Base-by-base conservation (phyloP, 768 basidiomycete genomes). In the Suillus luteus region DNA sequence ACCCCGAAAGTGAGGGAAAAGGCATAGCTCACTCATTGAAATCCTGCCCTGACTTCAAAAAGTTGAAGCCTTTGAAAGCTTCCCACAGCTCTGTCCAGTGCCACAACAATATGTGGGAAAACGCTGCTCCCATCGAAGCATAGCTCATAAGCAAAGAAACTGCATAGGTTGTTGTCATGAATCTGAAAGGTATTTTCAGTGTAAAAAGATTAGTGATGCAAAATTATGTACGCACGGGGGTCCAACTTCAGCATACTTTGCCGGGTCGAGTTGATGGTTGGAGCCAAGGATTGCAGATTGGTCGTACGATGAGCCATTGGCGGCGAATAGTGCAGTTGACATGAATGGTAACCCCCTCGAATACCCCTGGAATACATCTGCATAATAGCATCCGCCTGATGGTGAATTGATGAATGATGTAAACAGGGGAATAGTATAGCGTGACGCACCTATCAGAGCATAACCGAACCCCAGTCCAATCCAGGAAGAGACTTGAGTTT, bases 31-130 rank as follows among this genome's bases (percentile, higher is more conserved):
- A 55, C 62, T 43, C 55, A 44, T 63, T n/a, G 52, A 52, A 60
- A 59, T 60, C 27, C 69, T 64, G 57, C 2, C 48, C 54, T 35
- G 66, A 61, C 44, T 65, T 80, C 33, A 85, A 22, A 51, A 67
- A 67, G 55, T 65, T 66, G 52, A 67, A 67, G 27, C 61, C 63
- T 55, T 44, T 63, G 63, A 72, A 66, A 15, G 68, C 54, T 5
- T 49, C 59, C 70, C 68, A 72, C n/a, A 72, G 65, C 63, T 86
- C 83, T 7, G 73, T 73, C 83, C 82, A 84, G 66, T 85, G 77
- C 84, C 82, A 85, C 27, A 86, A 65, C 19, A 82, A 66, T 11
- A 86, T 73, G 63, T 81, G 82, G 3, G 81, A 82, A 41, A 85
- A 76, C 2, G 82, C 81, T 9, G 66, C 64, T 7, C 66, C 66